phyloP scores from a whole-genome alignment of 805 yeast genomes.

The Saccharomycopsis babjevae region DNA sequence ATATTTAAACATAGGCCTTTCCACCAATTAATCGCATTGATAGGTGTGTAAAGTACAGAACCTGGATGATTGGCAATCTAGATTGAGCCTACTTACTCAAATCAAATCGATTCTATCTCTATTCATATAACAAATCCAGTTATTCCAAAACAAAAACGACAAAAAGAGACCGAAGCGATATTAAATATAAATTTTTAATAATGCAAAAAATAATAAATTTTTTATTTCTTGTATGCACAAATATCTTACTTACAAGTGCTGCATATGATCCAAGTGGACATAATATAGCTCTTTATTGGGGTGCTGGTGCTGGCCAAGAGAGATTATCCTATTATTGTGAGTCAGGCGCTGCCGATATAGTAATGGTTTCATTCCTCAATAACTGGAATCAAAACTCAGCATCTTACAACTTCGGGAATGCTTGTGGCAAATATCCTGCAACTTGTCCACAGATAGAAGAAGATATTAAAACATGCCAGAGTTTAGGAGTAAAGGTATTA shows the following conservation, averaged over 20 bases:
- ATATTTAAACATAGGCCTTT: too few species aligned
- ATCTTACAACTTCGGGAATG: constrained; percentile 38
- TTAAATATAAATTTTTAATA: background rate
- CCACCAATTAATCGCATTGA: too few species aligned
- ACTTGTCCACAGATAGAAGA: constrained; percentile 38
- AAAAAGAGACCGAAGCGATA: background rate
- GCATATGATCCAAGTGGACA: constrained; percentile 21
- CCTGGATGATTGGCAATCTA: too few species aligned
- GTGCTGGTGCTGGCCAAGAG: constrained; percentile 38
- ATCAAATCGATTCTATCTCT: too few species aligned
- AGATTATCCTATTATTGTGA: constrained; percentile 42
- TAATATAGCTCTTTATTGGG: constrained; percentile 61
- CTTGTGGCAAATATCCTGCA: constrained; percentile 26
- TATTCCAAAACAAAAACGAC: too few species aligned
- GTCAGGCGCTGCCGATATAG: constrained; percentile 41
- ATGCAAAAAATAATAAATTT: background rate
- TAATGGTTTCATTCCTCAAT: constrained; percentile 24
- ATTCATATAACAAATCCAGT: too few species aligned
- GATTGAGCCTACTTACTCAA: too few species aligned
- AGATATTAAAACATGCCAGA: constrained; percentile 70
- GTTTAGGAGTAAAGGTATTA: constrained; percentile 65
- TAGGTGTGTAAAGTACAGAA: too few species aligned
- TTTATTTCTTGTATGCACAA: background rate
- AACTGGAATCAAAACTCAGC: constrained; percentile 17
- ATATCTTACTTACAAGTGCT: background rate